Evolutionary conservation across 352 stramenopile genomes (phyloP).

Genomic region (Hyaloperonospora arabidopsidis): DNA sequence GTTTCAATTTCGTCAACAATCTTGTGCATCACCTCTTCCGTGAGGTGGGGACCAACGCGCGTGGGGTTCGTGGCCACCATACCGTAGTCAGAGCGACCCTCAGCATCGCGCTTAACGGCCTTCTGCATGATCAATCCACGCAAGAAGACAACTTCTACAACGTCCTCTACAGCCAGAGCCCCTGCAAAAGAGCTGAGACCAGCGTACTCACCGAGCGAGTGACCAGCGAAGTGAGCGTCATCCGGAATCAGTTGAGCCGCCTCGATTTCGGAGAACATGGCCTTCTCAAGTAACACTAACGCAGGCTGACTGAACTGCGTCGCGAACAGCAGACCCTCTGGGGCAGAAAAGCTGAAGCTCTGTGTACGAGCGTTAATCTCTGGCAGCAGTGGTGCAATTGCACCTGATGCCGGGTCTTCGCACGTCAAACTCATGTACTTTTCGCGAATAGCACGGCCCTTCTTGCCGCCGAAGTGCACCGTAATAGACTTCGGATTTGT

Average conservation of each 20-base stretch:
- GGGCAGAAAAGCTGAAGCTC: conserved; percentile 75
- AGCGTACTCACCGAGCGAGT: conserved; percentile 87
- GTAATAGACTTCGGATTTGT: conserved; percentile 79
- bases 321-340: conserved; percentile 72
- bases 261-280: conserved; percentile 78
- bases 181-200: conserved; percentile 71
- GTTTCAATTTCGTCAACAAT: conserved; percentile 59
- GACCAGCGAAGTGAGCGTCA: conserved; percentile 72
- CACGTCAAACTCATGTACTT: conserved; percentile 79
- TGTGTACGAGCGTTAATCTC: conserved; percentile 77
- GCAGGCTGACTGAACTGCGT: conserved; percentile 84
- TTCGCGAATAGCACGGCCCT: conserved; percentile 68
- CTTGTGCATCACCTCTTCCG: conserved; percentile 56
- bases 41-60: conserved; percentile 64
- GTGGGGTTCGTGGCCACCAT: conserved; percentile 84
- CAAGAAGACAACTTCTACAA: conserved; percentile 80
- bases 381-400: conserved; percentile 55
- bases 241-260: conserved; percentile 58
- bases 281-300: conserved; percentile 78
- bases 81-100: conserved; percentile 73
- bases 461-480: conserved; percentile 82
- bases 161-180: conserved; percentile 57
- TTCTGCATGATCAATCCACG: conserved; percentile 64
- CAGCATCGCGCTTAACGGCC: conserved; percentile 45
- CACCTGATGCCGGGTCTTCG: conserved; percentile 50